A percentile compares a stretch with the other conserved stretches of the same genome.
Conservation (phyloP, 768 basidiomycete genomes). For the Favolaschia claudopus region DNA sequence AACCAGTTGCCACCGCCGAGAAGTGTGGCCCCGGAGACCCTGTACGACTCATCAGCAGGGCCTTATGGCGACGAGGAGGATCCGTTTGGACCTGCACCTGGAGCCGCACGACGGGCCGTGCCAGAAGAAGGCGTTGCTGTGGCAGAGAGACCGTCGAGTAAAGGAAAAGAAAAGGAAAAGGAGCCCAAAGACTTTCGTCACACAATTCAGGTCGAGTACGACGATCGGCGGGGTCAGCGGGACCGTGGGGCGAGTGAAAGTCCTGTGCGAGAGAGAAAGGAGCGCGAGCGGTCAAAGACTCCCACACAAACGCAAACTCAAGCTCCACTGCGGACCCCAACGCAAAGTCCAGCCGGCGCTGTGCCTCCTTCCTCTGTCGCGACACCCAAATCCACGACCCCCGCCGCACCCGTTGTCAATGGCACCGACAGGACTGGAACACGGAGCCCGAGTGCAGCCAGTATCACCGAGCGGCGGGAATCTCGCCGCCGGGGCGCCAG, state of each 20-base stretch:
- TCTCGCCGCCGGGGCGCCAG: constrained; percentile 16
- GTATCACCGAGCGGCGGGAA: constrained; percentile 21
- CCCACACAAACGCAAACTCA: background rate
- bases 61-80: constrained; percentile 66
- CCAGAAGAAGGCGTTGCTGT: background rate
- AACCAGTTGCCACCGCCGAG: constrained; percentile 46
- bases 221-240: constrained; percentile 46
- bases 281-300: constrained; percentile 17
- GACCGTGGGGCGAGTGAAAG: constrained; percentile 30
- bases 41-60: constrained; percentile 72
- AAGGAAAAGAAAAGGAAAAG: constrained; percentile 20
- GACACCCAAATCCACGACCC: background rate
- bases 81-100: constrained; percentile 68
- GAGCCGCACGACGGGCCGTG: constrained; percentile 23
- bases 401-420: background rate
- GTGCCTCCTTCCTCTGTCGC: background rate
- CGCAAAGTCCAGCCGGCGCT: background rate
- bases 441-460: constrained; percentile 6
- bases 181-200: constrained; percentile 66
- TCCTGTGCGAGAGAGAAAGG: constrained; percentile 3
- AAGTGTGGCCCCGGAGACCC: constrained; percentile 67
- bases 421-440: background rate
- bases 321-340: constrained; percentile 1
- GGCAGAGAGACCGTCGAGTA: constrained; percentile 6
- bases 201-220: constrained; percentile 97